phyloP scores from a whole-genome alignment of 441 rosid species.

The Erysimum pusillum region DNA sequence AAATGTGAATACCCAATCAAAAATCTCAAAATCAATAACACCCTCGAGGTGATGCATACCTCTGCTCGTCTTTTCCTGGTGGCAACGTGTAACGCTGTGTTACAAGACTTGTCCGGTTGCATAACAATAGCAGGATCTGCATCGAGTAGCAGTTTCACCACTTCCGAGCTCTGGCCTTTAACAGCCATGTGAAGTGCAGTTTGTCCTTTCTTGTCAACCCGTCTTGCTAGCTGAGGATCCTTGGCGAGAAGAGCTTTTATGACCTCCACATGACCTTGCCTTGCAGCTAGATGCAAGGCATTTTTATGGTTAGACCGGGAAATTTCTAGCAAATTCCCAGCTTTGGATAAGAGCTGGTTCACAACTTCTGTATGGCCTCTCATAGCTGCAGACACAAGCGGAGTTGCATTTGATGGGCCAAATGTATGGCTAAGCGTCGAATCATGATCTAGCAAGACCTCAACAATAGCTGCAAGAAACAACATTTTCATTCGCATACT shows the following conservation, averaged over 20 bases:
- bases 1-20: background rate
- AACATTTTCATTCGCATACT: conserved; percentile 25
- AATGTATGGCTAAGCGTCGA: conserved; percentile 78
- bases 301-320: conserved; percentile 89
- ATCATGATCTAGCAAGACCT: conserved; percentile 82
- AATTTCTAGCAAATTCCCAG: conserved; percentile 78
- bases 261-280: conserved; percentile 90
- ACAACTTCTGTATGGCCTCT: conserved; percentile 93
- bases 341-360: conserved; percentile 78
- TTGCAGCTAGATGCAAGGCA: conserved; percentile 88
- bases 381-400: conserved; percentile 90
- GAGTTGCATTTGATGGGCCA: conserved; percentile 86
- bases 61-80: conserved; percentile 91
- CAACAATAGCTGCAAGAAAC: conserved; percentile 80
- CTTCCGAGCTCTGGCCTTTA: conserved; percentile 92
- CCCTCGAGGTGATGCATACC: conserved; percentile 51
- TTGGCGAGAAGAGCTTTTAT: conserved; percentile 76
- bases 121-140: conserved; percentile 97
- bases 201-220: conserved; percentile 96
- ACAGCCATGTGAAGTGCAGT: conserved; percentile 99
- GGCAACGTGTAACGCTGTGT: conserved; percentile 94
- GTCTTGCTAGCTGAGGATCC: conserved; percentile 89
- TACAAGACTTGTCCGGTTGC: conserved; percentile 92
- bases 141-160: conserved; percentile 81
- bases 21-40: conserved; percentile 15